Conservation (phyloP, 495 filamentous ascomycete genomes). For the Penicillium subrubescens region DNA sequence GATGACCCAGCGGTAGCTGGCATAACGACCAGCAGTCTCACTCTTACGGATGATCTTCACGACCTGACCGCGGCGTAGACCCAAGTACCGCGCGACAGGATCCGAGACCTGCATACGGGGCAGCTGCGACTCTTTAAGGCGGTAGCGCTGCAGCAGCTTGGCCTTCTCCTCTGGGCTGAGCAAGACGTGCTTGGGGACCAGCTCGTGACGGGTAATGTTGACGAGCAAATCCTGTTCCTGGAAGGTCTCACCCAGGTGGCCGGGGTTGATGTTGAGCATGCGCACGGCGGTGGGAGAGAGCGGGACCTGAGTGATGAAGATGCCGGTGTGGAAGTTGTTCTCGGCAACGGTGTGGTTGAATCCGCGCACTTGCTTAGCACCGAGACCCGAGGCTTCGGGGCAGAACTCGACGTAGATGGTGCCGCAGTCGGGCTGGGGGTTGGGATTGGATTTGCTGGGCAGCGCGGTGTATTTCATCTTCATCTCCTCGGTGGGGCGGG, state of each 20-base stretch:
- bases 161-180: slow-evolving; percentile 88
- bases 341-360: slow-evolving; percentile 80
- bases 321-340: slow-evolving; percentile 82
- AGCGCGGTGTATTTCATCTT: slow-evolving; percentile 75
- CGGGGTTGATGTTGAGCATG: slow-evolving; percentile 74
- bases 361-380: slow-evolving; percentile 85
- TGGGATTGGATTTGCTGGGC: slow-evolving; percentile 62
- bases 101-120: slow-evolving; percentile 89
- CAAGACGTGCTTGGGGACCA: slow-evolving; percentile 91
- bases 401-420: slow-evolving; percentile 93
- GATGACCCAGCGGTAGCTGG: slow-evolving; percentile 67
- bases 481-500: slow-evolving; percentile 80
- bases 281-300: slow-evolving; percentile 75
- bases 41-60: slow-evolving; percentile 96
- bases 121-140: slow-evolving; percentile 95
- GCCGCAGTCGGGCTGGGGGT: slow-evolving; percentile 72
- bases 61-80: slow-evolving; percentile 89
- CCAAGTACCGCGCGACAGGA: slow-evolving; percentile 89
- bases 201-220: slow-evolving; percentile 97
- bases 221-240: slow-evolving; percentile 92
- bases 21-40: slow-evolving; percentile 59
- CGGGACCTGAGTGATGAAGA: slow-evolving; percentile 79
- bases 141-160: slow-evolving; percentile 79
- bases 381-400: slow-evolving; percentile 66
- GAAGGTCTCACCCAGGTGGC: slow-evolving; percentile 86